Percentiles rank a stretch among this genome's conserved stretches.
phyloP scores from a whole-genome alignment of 139 green algal genomes.

The Coelastrella sp. region DNA sequence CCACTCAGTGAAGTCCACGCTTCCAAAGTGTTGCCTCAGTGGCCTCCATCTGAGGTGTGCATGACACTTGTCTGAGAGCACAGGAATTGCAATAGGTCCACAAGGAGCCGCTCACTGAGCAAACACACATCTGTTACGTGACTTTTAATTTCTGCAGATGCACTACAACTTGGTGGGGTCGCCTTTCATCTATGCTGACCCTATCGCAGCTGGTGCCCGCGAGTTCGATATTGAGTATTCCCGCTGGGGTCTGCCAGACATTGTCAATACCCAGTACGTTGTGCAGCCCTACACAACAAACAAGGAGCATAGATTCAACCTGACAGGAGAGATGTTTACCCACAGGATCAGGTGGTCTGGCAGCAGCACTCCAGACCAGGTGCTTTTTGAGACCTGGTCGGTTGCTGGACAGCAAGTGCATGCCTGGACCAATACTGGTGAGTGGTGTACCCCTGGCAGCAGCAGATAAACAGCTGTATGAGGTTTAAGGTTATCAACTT shows the following conservation, averaged over 20 bases:
- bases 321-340: not conserved
- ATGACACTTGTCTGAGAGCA: too few species aligned
- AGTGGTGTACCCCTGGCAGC: not conserved
- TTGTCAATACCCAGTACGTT: constrained; percentile 10
- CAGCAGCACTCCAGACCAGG: not conserved
- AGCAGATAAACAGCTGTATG: not conserved
- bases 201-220: not conserved
- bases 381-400: constrained; percentile 12
- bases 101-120: too few species aligned
- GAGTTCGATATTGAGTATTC: constrained; percentile 22
- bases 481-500: too few species aligned
- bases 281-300: not conserved
- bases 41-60: too few species aligned
- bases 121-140: not conserved
- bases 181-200: constrained; percentile 23
- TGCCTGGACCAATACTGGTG: not conserved
- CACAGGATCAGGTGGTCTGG: constrained; percentile 18
- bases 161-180: constrained; percentile 7
- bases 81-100: too few species aligned
- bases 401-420: not conserved
- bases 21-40: too few species aligned
- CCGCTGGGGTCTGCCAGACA: constrained; percentile 21
- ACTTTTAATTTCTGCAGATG: not conserved
- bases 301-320: not conserved
- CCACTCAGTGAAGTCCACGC: too few species aligned